phyloP scores from a whole-genome alignment of 129 eudicot species.

The Artemisia annua region DNA sequence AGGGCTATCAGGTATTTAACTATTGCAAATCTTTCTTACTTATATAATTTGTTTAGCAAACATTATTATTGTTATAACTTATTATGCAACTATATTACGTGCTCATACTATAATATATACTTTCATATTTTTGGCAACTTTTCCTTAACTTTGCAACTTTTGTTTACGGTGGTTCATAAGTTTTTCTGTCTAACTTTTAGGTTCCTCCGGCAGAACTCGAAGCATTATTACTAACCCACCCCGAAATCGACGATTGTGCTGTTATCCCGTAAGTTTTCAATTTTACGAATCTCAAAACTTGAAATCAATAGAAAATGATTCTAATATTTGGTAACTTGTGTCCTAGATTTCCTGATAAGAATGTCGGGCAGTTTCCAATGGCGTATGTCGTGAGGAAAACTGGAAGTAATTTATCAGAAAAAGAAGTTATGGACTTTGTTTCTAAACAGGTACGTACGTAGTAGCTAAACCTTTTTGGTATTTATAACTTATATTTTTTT shows the following conservation, averaged over 20 bases:
- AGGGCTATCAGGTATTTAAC: slow-evolving; percentile 83
- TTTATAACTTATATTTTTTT: background rate
- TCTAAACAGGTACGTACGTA: slow-evolving; percentile 60
- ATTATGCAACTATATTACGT: too few relatives aligned
- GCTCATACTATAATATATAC: background rate
- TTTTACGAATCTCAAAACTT: background rate
- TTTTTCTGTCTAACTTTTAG: slow-evolving; percentile 27
- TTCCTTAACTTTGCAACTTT: background rate
- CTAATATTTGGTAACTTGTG: background rate
- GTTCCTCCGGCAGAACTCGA: slow-evolving; percentile 99
- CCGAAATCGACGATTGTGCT: slow-evolving; percentile 84
- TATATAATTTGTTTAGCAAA: background rate
- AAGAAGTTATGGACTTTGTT: slow-evolving; percentile 72
- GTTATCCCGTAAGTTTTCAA: slow-evolving; percentile 81
- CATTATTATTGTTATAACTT: too few relatives aligned
- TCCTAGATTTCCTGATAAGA: slow-evolving; percentile 84
- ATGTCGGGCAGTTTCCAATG: slow-evolving; percentile 94
- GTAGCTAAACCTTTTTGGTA: background rate
- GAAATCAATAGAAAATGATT: background rate
- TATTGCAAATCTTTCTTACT: background rate
- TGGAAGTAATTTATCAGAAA: slow-evolving; percentile 59
- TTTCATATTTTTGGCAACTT: background rate
- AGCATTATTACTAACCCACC: slow-evolving; percentile 83
- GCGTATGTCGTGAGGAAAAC: slow-evolving; percentile 81
- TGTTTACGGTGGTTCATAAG: background rate